Evolutionary conservation across 345 rosid species (phyloP).

Genomic region (Toxicodendron radicans): DNA sequence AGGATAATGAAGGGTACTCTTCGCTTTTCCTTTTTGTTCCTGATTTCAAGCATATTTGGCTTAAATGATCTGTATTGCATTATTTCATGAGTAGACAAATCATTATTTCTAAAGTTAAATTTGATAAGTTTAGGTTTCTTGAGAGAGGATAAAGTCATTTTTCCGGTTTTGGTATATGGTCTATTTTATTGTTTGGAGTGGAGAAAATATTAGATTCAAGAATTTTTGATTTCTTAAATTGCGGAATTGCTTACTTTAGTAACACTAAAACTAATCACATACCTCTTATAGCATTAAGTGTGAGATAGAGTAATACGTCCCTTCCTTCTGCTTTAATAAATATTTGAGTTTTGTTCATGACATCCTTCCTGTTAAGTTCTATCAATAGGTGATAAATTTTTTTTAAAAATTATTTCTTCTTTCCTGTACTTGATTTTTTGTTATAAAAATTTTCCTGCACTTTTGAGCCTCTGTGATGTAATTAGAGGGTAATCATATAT

Average conservation of each 20-base stretch:
- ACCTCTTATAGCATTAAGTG: not conserved
- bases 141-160: not conserved
- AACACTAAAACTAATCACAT: not conserved
- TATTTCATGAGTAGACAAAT: not conserved
- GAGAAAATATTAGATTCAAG: not conserved
- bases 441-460: not conserved
- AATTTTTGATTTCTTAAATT: not conserved
- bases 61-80: constrained; percentile 16
- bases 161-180: not conserved
- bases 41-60: constrained; percentile 18
- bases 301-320: too few species aligned
- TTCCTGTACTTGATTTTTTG: not conserved
- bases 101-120: not conserved
- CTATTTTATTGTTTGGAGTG: not conserved
- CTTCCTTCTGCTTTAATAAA: not conserved
- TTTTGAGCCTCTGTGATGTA: not conserved
- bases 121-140: not conserved
- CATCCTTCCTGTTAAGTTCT: not conserved
- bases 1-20: constrained; percentile 89
- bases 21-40: constrained; percentile 19
- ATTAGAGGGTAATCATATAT: not conserved
- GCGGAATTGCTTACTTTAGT: not conserved
- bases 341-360: not conserved
- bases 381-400: not conserved
- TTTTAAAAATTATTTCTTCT: too few species aligned